These are phyloP conservation scores for Cyamopsis tetragonoloba DNA, from an alignment of 306 rosid genomes.

Conservation along the genomic window DNA sequence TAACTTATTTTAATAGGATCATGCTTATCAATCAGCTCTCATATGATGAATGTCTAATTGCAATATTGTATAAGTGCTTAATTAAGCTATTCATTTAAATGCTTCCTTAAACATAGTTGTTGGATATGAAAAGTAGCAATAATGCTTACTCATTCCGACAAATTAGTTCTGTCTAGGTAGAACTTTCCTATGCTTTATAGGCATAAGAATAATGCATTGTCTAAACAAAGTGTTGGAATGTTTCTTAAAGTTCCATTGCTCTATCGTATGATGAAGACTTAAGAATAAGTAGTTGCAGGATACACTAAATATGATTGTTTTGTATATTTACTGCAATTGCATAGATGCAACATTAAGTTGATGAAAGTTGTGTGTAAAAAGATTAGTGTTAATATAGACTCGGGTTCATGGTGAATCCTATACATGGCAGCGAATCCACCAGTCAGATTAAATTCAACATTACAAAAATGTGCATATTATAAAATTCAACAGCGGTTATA, in stretches of 20 bases:
- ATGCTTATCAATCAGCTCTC: no score
- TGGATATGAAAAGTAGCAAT: neutral
- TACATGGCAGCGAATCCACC: neutral
- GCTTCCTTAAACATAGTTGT: no score
- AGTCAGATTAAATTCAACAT: neutral
- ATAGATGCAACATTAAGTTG: neutral
- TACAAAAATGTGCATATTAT: neutral
- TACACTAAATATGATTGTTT: neutral
- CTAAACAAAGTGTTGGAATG: neutral
- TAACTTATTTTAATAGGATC: no score
- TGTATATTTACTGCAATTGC: neutral
- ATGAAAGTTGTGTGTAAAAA: neutral
- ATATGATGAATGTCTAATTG: no score
- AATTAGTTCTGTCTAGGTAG: neutral
- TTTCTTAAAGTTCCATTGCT: neutral
- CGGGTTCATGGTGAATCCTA: neutral
- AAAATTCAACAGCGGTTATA: neutral
- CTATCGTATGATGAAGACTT: slow-evolving; percentile 9
- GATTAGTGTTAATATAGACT: neutral
- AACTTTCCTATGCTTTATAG: neutral
- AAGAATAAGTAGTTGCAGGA: slow-evolving; percentile 9
- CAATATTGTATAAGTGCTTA: no score
- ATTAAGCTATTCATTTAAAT: no score
- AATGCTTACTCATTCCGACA: neutral
- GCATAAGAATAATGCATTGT: neutral